Base-by-base conservation (phyloP, 495 filamentous ascomycete genomes). In the Aspergillus mulundensis region DNA sequence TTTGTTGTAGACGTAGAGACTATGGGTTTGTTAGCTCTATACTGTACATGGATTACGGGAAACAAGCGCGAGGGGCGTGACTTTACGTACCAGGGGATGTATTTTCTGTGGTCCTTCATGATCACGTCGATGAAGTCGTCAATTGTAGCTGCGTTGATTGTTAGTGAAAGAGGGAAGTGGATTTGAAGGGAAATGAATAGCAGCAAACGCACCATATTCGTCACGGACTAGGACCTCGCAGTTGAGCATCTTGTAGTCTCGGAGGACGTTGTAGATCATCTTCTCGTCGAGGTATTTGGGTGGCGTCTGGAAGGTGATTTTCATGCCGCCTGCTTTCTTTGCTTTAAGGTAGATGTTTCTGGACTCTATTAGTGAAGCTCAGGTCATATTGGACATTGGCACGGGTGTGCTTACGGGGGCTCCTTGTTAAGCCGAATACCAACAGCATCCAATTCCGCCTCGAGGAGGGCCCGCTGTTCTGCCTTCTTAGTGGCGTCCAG, bases 1-100 rank as follows among this genome's bases (percentile, higher is more conserved):
- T 74, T 99, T 99, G 87, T 99, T 99, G 83, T 99, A 99, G 25
- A 97, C 95, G 74, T 99, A 99, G 21, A 99, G 81, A 66, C 91
- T 95, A 52, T 4, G 34, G 23, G 30, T 21, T 18, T 44, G 38
- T 60, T 53, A 40, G 24, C 43, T 18, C 30, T 52, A 12, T 43
- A 28, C 6, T 30, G 19, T n/a, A n/a, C 60, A 32, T 54, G 47
- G 23, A 10, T 7, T 39, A n/a, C n/a, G n/a, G n/a, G n/a, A n/a
- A 11, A 39, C 46, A 19, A 11, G 41, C 1, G 15, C 8, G 39
- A n/a, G 20, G 10, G 16, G 32, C 30, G 23, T 42, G 6, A 36
- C 48, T 63, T 59, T 70, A 84, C 82, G 58, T 70, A 84, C 82
- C 85, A 85, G 73, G 84, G 84, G 76, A 99, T 97, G 77, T 99